Conservation (phyloP, 441 rosid species). For the Isatis lusitanica region DNA sequence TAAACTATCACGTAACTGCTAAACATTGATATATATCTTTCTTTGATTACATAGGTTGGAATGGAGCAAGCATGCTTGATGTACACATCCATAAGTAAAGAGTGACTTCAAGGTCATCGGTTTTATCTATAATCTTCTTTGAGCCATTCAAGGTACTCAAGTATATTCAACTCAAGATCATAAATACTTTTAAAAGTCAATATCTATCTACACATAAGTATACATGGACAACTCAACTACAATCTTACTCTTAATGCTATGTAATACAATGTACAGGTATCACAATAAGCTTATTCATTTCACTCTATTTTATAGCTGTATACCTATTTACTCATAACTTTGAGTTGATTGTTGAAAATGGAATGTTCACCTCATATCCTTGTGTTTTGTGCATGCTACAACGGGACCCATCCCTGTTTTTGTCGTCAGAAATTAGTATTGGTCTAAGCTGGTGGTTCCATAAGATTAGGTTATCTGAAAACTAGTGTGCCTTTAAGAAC, state of each 20-base stretch:
- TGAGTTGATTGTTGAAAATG: constrained; percentile 17
- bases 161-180: not conserved
- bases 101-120: not conserved
- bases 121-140: not conserved
- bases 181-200: constrained; percentile 17
- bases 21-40: not conserved
- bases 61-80: not conserved
- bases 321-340: constrained; percentile 28
- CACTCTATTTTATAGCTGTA: constrained; percentile 21
- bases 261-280: constrained; percentile 25
- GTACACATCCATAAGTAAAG: not conserved
- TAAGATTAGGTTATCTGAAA: not conserved
- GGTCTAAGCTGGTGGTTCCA: not conserved
- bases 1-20: not conserved
- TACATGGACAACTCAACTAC: not conserved
- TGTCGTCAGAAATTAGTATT: not conserved
- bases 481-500: not conserved
- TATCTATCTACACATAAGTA: constrained; percentile 8
- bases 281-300: constrained; percentile 16
- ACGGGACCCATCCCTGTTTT: constrained; percentile 82
- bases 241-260: not conserved
- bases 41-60: not conserved
- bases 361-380: constrained; percentile 10
- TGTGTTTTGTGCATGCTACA: constrained; percentile 41
- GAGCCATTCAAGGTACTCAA: not conserved